Conservation (phyloP, 495 filamentous ascomycete genomes). For the Aspergillus cristatus region DNA sequence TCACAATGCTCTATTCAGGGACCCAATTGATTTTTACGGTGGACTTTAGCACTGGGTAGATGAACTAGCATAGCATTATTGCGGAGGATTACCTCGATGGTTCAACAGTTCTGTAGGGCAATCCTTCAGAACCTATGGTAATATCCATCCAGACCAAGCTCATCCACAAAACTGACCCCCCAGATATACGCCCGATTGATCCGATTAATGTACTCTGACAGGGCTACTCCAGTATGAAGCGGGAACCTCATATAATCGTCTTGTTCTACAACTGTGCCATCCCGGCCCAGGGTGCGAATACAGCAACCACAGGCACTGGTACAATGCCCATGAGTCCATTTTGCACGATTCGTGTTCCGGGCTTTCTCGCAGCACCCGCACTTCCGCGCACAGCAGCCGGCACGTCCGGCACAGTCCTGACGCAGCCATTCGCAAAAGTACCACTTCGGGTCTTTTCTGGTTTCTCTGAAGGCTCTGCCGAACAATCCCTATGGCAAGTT, state of each 20-base stretch:
- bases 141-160: background rate
- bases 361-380: background rate
- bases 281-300: background rate
- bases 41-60: too few species aligned
- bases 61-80: too few species aligned
- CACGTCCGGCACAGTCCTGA: background rate
- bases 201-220: background rate
- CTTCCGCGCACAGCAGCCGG: background rate
- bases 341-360: background rate
- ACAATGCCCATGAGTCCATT: background rate
- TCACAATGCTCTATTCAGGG: too few species aligned
- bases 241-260: background rate
- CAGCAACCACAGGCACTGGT: background rate
- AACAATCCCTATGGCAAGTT: background rate
- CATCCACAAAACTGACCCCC: background rate
- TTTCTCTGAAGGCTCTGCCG: background rate
- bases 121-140: too few species aligned
- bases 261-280: background rate
- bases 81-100: too few species aligned
- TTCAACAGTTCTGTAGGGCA: too few species aligned
- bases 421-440: background rate
- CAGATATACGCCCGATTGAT: background rate
- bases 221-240: background rate
- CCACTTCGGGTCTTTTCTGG: background rate
- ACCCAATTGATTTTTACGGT: too few species aligned